Evolutionary conservation across 805 yeast species (phyloP).

Genomic region (Monosporozyma servazzii): DNA sequence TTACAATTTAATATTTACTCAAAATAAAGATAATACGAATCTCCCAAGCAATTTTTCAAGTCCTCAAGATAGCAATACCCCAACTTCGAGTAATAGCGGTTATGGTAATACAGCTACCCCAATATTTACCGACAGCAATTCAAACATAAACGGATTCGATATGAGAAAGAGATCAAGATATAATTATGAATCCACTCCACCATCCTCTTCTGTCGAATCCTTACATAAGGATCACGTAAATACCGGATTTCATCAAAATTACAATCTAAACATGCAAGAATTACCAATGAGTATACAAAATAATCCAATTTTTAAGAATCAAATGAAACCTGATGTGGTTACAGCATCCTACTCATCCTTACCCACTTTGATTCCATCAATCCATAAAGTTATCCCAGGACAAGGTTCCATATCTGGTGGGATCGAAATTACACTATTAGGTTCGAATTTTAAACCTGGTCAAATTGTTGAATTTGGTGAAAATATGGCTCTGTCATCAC

Average conservation of each 20-base stretch:
- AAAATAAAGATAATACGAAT: not conserved
- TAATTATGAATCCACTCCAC: not conserved
- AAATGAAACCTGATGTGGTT: not conserved
- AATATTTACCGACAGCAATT: not conserved
- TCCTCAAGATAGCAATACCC: not conserved
- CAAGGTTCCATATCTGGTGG: constrained; percentile 97
- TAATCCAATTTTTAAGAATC: not conserved
- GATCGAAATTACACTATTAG: constrained; percentile 84
- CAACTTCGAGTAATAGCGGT: not conserved
- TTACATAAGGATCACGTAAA: not conserved
- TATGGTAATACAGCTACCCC: not conserved
- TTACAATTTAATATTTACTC: not conserved
- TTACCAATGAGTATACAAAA: not conserved
- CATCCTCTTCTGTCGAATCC: not conserved
- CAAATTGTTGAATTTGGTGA: constrained; percentile 81
- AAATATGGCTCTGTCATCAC: constrained; percentile 70
- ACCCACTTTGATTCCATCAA: not conserved
- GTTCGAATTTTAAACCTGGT: constrained; percentile 82
- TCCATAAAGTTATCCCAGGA: constrained; percentile 86
- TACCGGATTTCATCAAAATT: not conserved
- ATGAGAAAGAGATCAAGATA: not conserved
- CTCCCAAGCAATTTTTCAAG: not conserved
- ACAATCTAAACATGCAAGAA: not conserved
- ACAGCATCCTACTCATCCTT: not conserved
- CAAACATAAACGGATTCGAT: not conserved